Evolutionary conservation across 2,329 filamentous ascomycete species (phyloP).

Genomic region (Sclerotinia glacialis): DNA sequence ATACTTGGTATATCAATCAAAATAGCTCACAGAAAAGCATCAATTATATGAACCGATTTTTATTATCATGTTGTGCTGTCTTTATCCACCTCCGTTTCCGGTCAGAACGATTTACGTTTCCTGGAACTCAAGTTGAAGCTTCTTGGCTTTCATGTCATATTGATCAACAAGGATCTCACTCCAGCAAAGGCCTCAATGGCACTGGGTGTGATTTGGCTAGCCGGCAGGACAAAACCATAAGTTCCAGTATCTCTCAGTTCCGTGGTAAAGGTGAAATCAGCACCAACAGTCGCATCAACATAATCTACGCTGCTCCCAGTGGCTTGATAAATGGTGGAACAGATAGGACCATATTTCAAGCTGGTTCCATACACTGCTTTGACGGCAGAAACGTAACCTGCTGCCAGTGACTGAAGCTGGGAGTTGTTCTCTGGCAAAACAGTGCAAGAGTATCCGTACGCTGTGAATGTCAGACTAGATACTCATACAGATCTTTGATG

Average conservation of each 20-base stretch:
- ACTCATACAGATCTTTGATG: background rate
- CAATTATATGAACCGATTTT: background rate
- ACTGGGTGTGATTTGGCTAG: constrained; percentile 48
- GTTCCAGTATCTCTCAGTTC: constrained; percentile 50
- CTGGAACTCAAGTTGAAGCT: background rate
- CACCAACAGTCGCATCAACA: constrained; percentile 42
- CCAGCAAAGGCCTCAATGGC: constrained; percentile 49
- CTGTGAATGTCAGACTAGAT: constrained; percentile 21
- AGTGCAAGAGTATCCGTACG: constrained; percentile 60
- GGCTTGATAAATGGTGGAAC: constrained; percentile 60
- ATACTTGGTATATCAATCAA: no score
- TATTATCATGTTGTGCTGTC: background rate
- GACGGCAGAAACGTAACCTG: constrained; percentile 51
- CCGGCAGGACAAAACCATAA: constrained; percentile 50
- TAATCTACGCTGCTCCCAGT: constrained; percentile 48
- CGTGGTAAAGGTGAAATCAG: constrained; percentile 43
- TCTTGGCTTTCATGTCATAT: constrained; percentile 26
- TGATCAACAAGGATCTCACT: constrained; percentile 29
- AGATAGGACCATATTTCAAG: constrained; percentile 49
- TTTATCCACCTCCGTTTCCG: no score
- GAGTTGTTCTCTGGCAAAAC: constrained; percentile 47
- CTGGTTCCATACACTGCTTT: constrained; percentile 51
- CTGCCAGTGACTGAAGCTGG: constrained; percentile 50
- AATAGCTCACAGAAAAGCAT: background rate
- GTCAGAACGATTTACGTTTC: background rate